A percentile compares a stretch with the other conserved stretches of the same genome.
Conservation (phyloP, 202 grass and related monocot genomes). For the Zoysia matrella region DNA sequence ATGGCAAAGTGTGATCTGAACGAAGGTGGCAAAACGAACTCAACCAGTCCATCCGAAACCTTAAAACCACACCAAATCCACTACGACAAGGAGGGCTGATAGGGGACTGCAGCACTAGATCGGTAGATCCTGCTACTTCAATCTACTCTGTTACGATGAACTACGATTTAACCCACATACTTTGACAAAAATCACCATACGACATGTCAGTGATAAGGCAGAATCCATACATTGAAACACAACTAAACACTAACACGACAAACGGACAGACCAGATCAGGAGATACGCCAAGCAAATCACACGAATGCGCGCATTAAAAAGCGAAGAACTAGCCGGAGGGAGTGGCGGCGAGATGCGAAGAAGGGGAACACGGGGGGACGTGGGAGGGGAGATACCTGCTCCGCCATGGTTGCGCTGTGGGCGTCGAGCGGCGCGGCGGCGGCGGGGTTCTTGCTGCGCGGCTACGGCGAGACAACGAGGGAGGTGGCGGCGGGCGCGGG, state of each 20-base stretch:
- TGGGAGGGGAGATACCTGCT: constrained; percentile 63
- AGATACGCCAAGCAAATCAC: not conserved
- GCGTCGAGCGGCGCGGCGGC: constrained; percentile 5
- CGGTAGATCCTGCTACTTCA: no score
- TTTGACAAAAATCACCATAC: not conserved
- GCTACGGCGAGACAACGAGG: not conserved
- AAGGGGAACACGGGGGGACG: no score
- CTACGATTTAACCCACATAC: not conserved
- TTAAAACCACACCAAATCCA: not conserved
- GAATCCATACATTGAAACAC: not conserved
- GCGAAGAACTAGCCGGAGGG: not conserved
- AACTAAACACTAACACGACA: not conserved
- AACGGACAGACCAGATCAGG: not conserved
- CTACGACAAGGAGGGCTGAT: no score
- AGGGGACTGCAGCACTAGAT: not conserved
- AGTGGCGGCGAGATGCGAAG: not conserved
- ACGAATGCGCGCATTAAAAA: not conserved
- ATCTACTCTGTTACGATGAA: no score
- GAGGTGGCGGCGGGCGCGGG: constrained; percentile 38
- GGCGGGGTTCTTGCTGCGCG: constrained; percentile 1
- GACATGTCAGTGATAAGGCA: not conserved
- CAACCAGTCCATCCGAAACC: not conserved
- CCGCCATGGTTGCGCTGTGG: constrained; percentile 64
- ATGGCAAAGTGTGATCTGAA: not conserved
- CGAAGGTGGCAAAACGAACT: not conserved